A percentile compares a stretch with the other conserved stretches of the same genome.
Evolutionary conservation across 495 filamentous ascomycete species (phyloP).

Genomic region (Massariosphaeria phaeospora): DNA sequence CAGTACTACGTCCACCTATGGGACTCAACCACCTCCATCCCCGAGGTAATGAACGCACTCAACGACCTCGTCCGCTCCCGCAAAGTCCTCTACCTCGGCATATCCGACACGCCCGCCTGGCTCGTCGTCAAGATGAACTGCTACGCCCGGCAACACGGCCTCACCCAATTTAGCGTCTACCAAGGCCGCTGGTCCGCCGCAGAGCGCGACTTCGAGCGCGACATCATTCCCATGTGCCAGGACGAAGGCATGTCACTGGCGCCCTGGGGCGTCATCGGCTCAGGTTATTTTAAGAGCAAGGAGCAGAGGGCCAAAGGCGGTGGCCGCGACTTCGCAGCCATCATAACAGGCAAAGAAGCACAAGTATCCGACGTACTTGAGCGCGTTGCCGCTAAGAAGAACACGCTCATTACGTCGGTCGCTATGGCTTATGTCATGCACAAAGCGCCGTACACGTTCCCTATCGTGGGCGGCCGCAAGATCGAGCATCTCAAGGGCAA

Average conservation of each 20-base stretch:
- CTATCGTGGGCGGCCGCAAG: conserved; percentile 64
- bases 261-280: conserved; percentile 40
- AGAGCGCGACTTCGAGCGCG: conserved; percentile 46
- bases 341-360: conserved; percentile 41
- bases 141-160: conserved; percentile 43
- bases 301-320: conserved; percentile 33
- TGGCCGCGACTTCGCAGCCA: conserved; percentile 23
- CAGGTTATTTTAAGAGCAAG: conserved; percentile 37
- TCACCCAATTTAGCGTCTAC: conserved; percentile 60
- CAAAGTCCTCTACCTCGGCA: conserved; percentile 42
- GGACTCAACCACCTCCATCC: conserved; percentile 40
- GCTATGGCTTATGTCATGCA: conserved; percentile 70
- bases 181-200: conserved; percentile 58
- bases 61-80: conserved; percentile 37
- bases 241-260: conserved; percentile 38
- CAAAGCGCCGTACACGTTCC: conserved; percentile 72
- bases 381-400: conserved; percentile 47
- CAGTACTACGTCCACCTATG: conserved; percentile 44
- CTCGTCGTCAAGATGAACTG: conserved; percentile 40
- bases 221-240: conserved; percentile 51
- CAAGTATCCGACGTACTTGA: conserved; percentile 57
- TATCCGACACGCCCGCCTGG: conserved; percentile 43
- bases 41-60: conserved; percentile 42
- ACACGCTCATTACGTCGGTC: conserved; percentile 39
- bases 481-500: conserved; percentile 63